phyloP scores from a whole-genome alignment of 805 yeast species.

The Metschnikowia lachancei region DNA sequence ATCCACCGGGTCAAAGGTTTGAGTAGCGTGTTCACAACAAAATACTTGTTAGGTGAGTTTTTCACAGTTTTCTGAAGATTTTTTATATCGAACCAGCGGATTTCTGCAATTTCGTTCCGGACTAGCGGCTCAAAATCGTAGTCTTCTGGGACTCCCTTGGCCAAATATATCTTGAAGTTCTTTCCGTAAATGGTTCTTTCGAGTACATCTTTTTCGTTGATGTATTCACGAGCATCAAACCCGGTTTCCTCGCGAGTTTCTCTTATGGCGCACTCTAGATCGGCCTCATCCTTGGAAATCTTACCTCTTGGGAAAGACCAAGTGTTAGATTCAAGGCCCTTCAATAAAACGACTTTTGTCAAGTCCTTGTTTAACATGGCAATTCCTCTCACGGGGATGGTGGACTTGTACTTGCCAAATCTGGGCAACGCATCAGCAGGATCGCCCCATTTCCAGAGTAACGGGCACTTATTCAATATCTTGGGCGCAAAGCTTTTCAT shows the following conservation, averaged over 20 bases:
- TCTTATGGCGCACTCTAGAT: constrained; percentile 83
- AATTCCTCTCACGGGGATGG: constrained; percentile 95
- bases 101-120: constrained; percentile 81
- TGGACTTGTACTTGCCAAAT: constrained; percentile 81
- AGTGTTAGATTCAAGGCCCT: constrained; percentile 72
- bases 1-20: constrained; percentile 57
- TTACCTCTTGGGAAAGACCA: constrained; percentile 99
- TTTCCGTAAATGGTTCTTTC: constrained; percentile 83
- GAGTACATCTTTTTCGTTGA: constrained; percentile 68
- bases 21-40: constrained; percentile 47
- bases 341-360: constrained; percentile 72
- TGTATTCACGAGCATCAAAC: constrained; percentile 67
- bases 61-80: constrained; percentile 40
- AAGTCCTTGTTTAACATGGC: constrained; percentile 73
- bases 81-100: constrained; percentile 72
- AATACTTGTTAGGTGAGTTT: constrained; percentile 38
- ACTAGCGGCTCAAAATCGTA: constrained; percentile 76
- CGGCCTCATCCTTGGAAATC: constrained; percentile 89
- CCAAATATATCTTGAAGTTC: constrained; percentile 77
- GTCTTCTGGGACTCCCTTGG: constrained; percentile 74
- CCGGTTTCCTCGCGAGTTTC: constrained; percentile 95
- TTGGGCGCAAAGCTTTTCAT: constrained; percentile 72
- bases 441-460: constrained; percentile 81
- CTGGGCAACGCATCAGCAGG: constrained; percentile 74
- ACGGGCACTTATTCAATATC: constrained; percentile 66